phyloP scores from a whole-genome alignment of 1,284 basidiomycete genomes.

The Pseudomicrostroma phylloplanum region DNA sequence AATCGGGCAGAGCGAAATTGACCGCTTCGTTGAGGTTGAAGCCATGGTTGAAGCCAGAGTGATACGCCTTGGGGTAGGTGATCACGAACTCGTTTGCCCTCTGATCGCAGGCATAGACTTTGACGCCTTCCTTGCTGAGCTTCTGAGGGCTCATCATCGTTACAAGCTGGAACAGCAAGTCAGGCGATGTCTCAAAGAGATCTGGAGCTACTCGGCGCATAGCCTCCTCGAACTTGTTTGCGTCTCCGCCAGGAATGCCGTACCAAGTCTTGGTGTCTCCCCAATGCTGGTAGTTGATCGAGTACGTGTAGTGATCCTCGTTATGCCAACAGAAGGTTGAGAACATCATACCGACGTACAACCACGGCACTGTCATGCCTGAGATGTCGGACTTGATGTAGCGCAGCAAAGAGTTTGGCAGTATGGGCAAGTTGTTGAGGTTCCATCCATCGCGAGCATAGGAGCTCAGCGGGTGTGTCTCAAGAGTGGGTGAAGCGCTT shows the following conservation, averaged over 20 bases:
- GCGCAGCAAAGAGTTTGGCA: conserved; percentile 72
- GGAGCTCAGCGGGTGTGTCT: conserved; percentile 77
- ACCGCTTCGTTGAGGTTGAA: conserved; percentile 99
- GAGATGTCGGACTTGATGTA: conserved; percentile 99
- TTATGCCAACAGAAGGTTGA: conserved; percentile 99
- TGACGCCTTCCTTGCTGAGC: conserved; percentile 80
- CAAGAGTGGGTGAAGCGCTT: conserved; percentile 89
- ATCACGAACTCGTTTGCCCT: conserved; percentile 89
- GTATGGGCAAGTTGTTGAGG: conserved; percentile 89
- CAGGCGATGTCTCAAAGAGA: conserved; percentile 95
- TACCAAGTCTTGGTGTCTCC: conserved; percentile 99
- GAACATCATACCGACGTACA: conserved; percentile 98
- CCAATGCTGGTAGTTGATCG: conserved; percentile 72
- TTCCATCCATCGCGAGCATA: conserved; percentile 95
- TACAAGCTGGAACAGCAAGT: conserved; percentile 92
- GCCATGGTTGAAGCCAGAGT: conserved; percentile 97
- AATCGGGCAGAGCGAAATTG: conserved; percentile 95
- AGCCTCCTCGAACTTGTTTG: conserved; percentile 91
- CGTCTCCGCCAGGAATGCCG: conserved; percentile 87
- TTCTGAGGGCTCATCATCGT: conserved; percentile 95
- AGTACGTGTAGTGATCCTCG: conserved; percentile 97
- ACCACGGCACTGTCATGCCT: conserved; percentile 99
- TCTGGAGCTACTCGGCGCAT: conserved; percentile 93
- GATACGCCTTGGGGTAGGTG: conserved; percentile 96
- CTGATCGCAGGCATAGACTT: conserved; percentile 89